Conservation (phyloP, 2,329 filamentous ascomycete species). For the Colletotrichum incanum region DNA sequence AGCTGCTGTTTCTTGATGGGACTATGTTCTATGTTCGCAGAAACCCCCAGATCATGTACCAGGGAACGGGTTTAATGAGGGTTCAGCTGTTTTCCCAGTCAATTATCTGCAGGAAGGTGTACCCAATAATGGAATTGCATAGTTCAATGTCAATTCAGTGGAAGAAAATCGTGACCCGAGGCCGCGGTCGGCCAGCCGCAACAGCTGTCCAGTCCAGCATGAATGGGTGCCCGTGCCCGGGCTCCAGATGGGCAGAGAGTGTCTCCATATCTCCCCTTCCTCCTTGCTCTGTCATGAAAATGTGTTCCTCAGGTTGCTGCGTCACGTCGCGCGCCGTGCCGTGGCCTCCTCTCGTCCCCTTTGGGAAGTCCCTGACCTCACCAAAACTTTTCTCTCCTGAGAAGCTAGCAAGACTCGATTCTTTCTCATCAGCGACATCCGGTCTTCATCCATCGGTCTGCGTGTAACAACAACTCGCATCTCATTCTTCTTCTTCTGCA, state of each 20-base stretch:
- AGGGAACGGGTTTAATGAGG: neutral
- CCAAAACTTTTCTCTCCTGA: conserved; percentile 41
- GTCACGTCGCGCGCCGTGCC: conserved; percentile 24
- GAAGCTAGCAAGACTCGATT: conserved; percentile 5
- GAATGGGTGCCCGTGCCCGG: neutral
- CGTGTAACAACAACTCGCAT: conserved; percentile 51
- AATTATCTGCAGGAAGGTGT: no score
- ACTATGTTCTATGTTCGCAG: neutral
- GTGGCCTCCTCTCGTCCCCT: conserved; percentile 8
- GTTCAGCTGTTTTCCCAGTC: neutral
- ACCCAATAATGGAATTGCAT: neutral
- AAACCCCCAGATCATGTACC: neutral
- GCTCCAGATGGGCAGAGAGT: neutral
- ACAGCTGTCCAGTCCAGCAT: neutral
- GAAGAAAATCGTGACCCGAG: neutral
- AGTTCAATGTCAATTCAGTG: neutral
- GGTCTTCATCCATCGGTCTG: conserved; percentile 24
- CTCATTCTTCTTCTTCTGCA: conserved; percentile 56
- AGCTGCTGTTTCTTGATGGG: conserved; percentile 23
- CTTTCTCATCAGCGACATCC: conserved; percentile 31
- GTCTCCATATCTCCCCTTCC: neutral
- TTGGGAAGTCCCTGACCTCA: conserved; percentile 37
- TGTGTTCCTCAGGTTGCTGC: conserved; percentile 35
- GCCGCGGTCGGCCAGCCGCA: neutral
- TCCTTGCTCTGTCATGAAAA: neutral